phyloP scores from a whole-genome alignment of 257 asterid species.

The Solanum clarkiae region DNA sequence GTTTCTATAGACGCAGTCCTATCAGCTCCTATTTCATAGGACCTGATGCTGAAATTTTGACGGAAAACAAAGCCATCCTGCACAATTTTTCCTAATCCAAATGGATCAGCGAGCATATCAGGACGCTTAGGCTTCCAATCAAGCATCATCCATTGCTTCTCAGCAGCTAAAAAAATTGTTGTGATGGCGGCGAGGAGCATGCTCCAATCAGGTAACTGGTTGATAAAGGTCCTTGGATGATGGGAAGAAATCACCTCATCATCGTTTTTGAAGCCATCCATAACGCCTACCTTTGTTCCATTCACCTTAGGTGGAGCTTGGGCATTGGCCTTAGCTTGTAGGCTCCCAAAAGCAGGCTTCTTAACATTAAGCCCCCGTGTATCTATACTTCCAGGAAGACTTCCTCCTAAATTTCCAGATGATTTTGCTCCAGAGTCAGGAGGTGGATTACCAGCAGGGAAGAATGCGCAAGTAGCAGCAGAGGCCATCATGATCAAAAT shows the following conservation, averaged over 20 bases:
- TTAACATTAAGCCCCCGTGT: constrained; percentile 51
- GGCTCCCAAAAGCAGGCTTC: constrained; percentile 46
- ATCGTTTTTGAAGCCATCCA: constrained; percentile 56
- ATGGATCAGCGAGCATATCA: constrained; percentile 71
- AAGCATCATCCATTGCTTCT: constrained; percentile 99
- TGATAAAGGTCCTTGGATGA: constrained; percentile 81
- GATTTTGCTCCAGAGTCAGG: constrained; percentile 52
- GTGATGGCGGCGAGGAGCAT: constrained; percentile 97
- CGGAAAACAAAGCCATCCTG: constrained; percentile 81
- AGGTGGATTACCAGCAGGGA: constrained; percentile 42
- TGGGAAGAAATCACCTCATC: constrained; percentile 50
- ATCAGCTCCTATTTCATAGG: constrained; percentile 97
- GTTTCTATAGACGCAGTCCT: constrained; percentile 93
- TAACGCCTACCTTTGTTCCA: constrained; percentile 74
- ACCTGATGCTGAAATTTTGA: constrained; percentile 89
- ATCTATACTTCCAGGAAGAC: constrained; percentile 47
- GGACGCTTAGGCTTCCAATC: constrained; percentile 96
- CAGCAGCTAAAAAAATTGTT: constrained; percentile 92
- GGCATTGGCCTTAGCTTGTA: constrained; percentile 64
- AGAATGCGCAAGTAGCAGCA: constrained; percentile 72
- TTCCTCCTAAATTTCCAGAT: constrained; percentile 43
- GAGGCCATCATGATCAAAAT: constrained; percentile 55
- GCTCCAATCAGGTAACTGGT: constrained; percentile 98
- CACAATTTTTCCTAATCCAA: constrained; percentile 78
- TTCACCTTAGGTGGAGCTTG: constrained; percentile 93